A percentile compares a stretch with the other conserved stretches of the same genome.
These are phyloP conservation scores for Zelonia costaricensis DNA, from an alignment of 208 protist genomes.

Conservation along the genomic window DNA sequence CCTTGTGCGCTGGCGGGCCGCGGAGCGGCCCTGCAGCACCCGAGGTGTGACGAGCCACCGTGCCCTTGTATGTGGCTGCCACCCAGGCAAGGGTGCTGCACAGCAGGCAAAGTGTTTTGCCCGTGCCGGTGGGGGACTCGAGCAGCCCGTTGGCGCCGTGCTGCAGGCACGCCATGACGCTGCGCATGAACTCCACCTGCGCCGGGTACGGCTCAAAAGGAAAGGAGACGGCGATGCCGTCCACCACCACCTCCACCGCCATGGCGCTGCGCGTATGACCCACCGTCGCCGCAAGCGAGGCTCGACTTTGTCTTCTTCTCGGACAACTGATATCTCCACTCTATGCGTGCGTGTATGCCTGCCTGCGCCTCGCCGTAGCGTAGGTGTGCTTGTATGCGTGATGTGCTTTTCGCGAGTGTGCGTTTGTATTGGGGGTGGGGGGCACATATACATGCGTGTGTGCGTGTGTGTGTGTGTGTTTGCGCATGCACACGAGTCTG, in stretches of 20 bases:
- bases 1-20: conserved; percentile 9
- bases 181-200: conserved; percentile 96
- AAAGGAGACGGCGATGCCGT: conserved; percentile 72
- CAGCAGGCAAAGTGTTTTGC: conserved; percentile 98
- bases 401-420: no score
- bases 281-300: no score
- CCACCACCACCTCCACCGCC: conserved; percentile 40
- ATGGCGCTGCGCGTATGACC: no score
- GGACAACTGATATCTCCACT: no score
- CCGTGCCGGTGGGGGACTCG: conserved; percentile 97
- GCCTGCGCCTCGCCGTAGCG: no score
- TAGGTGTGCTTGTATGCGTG: no score
- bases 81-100: conserved; percentile 94
- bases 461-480: background rate
- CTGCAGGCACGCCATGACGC: conserved; percentile 90
- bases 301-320: no score
- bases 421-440: no score
- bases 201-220: conserved; percentile 93
- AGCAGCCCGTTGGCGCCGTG: conserved; percentile 91
- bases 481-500: no score
- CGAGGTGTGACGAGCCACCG: conserved; percentile 3
- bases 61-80: conserved; percentile 3
- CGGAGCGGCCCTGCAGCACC: background rate
- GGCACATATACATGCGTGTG: background rate
- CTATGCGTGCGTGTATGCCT: no score